Conservation (phyloP, 2,329 filamentous ascomycete genomes). For the Lasiodiplodia hormozganensis region DNA sequence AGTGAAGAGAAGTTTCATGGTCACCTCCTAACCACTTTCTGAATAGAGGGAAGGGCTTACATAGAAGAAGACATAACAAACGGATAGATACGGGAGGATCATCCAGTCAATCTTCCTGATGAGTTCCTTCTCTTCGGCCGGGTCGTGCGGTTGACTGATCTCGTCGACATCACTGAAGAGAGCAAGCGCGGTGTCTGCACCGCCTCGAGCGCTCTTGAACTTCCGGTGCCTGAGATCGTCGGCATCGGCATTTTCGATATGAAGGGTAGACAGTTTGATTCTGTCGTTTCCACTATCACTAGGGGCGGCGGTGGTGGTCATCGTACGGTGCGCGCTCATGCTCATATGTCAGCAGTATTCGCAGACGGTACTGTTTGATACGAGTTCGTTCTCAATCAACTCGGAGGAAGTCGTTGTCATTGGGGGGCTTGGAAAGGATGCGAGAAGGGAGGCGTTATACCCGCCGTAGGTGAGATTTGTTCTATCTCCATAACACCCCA, state of each 20-base stretch:
- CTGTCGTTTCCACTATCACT: not conserved
- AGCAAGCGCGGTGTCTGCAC: not conserved
- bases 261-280: not conserved
- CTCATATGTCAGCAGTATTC: not conserved
- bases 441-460: too few relatives aligned
- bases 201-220: not conserved
- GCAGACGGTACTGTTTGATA: too few relatives aligned
- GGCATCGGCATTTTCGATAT: not conserved
- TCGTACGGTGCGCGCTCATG: not conserved
- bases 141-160: not conserved
- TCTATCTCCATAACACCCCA: too few relatives aligned
- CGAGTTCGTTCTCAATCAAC: too few relatives aligned
- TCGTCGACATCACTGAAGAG: not conserved
- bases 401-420: too few relatives aligned
- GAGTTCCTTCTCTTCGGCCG: not conserved
- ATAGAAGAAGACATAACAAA: conserved; percentile 4
- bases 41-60: not conserved
- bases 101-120: conserved; percentile 4
- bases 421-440: too few relatives aligned
- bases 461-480: too few relatives aligned
- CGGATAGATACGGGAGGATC: not conserved
- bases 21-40: too few relatives aligned
- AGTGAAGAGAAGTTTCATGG: too few relatives aligned
- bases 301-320: not conserved
- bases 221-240: not conserved